Base-by-base conservation (phyloP, 495 filamentous ascomycete species). In the Xylaria grammica region DNA sequence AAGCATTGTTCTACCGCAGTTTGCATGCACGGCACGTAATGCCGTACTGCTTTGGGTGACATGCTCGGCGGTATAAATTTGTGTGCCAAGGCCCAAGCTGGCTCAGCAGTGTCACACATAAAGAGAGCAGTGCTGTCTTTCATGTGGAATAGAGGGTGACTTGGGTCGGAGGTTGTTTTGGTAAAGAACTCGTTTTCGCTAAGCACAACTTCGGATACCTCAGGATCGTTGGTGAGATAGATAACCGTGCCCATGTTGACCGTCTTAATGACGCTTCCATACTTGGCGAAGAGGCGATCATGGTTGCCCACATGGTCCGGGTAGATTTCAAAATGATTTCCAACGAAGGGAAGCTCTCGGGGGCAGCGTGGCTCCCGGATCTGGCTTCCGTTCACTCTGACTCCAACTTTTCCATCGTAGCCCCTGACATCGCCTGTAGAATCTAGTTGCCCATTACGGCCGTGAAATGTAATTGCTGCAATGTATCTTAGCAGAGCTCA, bases 281-380 rank as follows among this genome's bases (percentile, higher is more conserved):
- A 83, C 45, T 73, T 62, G 6, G 76, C 66, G 57, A 82, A 83
- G 1, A 84, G 75, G 1, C 81, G 76, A 30, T 82, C 71, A 66
- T 83, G 75, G 62, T 84, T 84, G 11, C 81, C 81, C 0, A 83
- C 65, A 40, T 80, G 79, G 61, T 84, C 81, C 1, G 81, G 80
- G 59, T 74, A 84, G 1, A 84, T 63, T 63, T 84, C 81, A 51
- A 80, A 82, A 69, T 71, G 77, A 62, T 69, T 81, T 0, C 81
- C 81, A 26, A 80, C 75, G 15, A 72, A 67, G 13, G 13, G 81
- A 77, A 83, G 53, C 11, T 69, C 72, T 4, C 65, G 61, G n/a
- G 81, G 81, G 11, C 77, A 73, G 1, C 69, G 71, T 2, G 74
- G 69, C 19, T 77, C 74, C 15, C 77, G 70, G 13, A 82, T 74